A percentile compares a stretch with the other conserved stretches of the same genome.
Evolutionary conservation across 2,329 filamentous ascomycete species (phyloP).

Genomic region (Trichoderma sp.): DNA sequence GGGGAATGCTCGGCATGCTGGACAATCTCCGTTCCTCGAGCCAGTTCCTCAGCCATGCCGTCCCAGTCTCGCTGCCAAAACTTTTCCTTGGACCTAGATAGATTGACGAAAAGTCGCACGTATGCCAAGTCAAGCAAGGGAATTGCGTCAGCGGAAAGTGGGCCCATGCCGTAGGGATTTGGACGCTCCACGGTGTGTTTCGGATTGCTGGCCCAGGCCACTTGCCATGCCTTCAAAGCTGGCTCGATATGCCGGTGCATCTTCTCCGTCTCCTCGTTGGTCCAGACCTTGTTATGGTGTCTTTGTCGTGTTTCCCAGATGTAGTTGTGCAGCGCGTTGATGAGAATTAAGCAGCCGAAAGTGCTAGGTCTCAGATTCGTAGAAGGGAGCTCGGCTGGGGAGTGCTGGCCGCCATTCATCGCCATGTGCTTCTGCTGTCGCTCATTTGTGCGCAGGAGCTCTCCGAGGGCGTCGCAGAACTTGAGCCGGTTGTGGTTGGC

Average conservation of each 20-base stretch:
- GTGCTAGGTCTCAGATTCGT: conserved; percentile 77
- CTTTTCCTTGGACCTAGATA: conserved; percentile 87
- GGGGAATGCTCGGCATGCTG: conserved; percentile 68
- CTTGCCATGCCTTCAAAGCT: conserved; percentile 89
- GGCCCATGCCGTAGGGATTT: conserved; percentile 77
- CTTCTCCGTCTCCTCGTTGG: conserved; percentile 84
- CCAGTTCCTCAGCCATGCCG: conserved; percentile 82
- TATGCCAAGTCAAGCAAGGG: conserved; percentile 89
- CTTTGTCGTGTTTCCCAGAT: conserved; percentile 96
- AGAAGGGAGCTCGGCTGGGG: conserved; percentile 45
- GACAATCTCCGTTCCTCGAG: conserved; percentile 70
- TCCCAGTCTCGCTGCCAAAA: conserved; percentile 95
- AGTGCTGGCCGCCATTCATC: neutral
- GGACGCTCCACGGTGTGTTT: conserved; percentile 80
- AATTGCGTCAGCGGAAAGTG: conserved; percentile 85
- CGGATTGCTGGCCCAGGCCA: conserved; percentile 84
- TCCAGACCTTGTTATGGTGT: conserved; percentile 86
- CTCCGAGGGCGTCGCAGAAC: conserved; percentile 79
- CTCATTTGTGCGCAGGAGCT: conserved; percentile 74
- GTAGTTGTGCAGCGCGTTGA: conserved; percentile 94
- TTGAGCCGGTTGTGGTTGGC: conserved; percentile 69
- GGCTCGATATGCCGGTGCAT: conserved; percentile 97
- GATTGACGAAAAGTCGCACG: conserved; percentile 85
- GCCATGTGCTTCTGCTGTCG: conserved; percentile 51
- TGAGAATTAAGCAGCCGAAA: conserved; percentile 86